phyloP scores from a whole-genome alignment of 139 green algal species.

The Picochlorum sp. region DNA sequence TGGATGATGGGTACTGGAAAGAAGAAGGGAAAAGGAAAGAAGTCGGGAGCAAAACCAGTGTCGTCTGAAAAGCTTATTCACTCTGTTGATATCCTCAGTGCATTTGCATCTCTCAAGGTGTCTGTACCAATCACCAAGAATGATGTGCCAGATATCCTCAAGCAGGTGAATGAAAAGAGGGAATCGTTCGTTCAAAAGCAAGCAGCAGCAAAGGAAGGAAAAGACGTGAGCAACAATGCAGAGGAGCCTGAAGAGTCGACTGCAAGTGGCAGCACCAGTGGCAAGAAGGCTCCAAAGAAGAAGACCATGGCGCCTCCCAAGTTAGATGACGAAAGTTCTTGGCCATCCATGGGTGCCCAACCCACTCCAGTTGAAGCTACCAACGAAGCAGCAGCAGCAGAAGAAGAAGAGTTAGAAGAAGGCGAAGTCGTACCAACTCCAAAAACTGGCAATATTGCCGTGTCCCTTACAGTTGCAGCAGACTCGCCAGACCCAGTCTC shows the following conservation, averaged over 20 bases:
- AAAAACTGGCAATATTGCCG: constrained; percentile 4
- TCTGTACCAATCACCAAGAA: constrained; percentile 12
- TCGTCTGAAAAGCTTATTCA: constrained; percentile 17
- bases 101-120: constrained; percentile 21
- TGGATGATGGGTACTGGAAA: constrained; percentile 25
- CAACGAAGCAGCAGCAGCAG: neutral
- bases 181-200: constrained; percentile 19
- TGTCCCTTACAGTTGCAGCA: neutral
- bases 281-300: neutral
- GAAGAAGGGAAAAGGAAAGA: constrained; percentile 26
- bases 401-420: constrained; percentile 6
- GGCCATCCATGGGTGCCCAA: constrained; percentile 26
- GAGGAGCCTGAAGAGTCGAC: constrained; percentile 1
- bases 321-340: constrained; percentile 27
- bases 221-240: neutral
- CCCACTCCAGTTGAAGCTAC: neutral
- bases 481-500: neutral
- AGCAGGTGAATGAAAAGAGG: constrained; percentile 17
- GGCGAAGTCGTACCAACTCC: neutral
- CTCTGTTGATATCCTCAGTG: constrained; percentile 31
- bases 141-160: constrained; percentile 7
- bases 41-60: neutral
- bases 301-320: constrained; percentile 6
- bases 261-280: neutral
- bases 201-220: constrained; percentile 6